phyloP scores from a whole-genome alignment of 2,329 filamentous ascomycete species.

The Ophiostoma pallidulum region DNA sequence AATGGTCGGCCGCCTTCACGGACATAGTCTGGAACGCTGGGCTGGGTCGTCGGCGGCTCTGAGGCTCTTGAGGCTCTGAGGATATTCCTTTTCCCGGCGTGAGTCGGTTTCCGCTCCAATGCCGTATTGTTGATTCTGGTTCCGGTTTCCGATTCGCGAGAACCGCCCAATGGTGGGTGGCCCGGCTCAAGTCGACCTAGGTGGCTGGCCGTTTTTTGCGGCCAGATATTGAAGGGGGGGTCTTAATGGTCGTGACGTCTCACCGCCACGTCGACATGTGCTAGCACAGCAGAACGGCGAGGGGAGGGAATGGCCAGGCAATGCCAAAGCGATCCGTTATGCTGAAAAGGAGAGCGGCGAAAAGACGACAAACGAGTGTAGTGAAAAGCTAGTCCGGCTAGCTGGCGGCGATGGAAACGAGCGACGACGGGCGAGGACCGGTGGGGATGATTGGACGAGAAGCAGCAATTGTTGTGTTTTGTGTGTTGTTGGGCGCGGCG shows the following conservation, averaged over 20 bases:
- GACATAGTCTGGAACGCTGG: not conserved
- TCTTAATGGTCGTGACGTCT: conserved; percentile 11
- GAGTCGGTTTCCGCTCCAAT: no score
- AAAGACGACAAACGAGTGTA: not conserved
- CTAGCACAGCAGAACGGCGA: conserved; percentile 2
- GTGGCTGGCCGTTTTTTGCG: no score
- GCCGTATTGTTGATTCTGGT: no score
- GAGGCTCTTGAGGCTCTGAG: not conserved
- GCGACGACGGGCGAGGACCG: not conserved
- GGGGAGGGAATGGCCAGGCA: not conserved
- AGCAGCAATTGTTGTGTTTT: not conserved
- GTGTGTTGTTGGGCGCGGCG: conserved; percentile 2
- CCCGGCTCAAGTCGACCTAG: no score
- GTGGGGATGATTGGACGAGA: conserved; percentile 3
- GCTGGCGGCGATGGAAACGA: not conserved
- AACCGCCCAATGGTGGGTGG: no score
- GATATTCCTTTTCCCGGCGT: not conserved
- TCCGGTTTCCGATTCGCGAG: no score
- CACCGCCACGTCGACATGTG: conserved; percentile 10
- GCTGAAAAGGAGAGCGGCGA: not conserved
- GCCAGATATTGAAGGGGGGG: not conserved
- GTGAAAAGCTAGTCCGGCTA: conserved; percentile 5
- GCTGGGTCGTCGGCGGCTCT: not conserved
- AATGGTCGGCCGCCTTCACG: not conserved
- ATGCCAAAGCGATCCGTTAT: not conserved